Evolutionary conservation across 1,284 basidiomycete genomes (phyloP), one percentile per base, ranked within the genome.

Genomic region (Pseudozyma hubeiensis): DNA sequence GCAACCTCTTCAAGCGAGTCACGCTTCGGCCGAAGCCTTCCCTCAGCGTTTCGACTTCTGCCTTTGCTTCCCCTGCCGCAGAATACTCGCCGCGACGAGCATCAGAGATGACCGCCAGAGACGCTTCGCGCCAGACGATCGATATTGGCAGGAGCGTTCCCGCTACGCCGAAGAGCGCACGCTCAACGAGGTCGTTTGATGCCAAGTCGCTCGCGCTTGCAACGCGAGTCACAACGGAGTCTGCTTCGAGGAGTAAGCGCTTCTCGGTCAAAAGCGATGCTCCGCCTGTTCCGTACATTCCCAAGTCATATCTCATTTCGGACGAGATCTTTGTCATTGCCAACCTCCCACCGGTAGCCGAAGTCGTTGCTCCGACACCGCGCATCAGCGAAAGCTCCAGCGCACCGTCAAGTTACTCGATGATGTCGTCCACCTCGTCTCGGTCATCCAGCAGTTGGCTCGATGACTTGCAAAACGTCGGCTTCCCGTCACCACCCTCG

Each of bases 261-360:
- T 7, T 37, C 16, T 34, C 53, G 4, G 4, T 24, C 16, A 50
- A 31, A 24, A 24, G 43, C 17, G 45, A 44, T 8, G 58, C 17
- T 4, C 64, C 53, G 4, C 59, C 64, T 7, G 64, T 62, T 7
- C 58, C 58, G 2, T 16, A 47, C 24, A 33, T 67, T 7, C 65
- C 56, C 10, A 60, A 64, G 34, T 14, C 39, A 3, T 56, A 51
- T 17, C 16, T 64, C 14, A 53, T 69, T 16, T 64, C 57, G 10
- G 53, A 69, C 37, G 57, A 64, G 45, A 53, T 69, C 13, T 69
- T 64, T 35, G 46, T 69, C 17, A 64, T 69, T 14, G 48, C 56
- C 16, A 30, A 29, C 11, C 47, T 50, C 1, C 34, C 57, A 5
- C 39, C 43, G 39, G 10, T 34, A 0, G 6, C 30, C 6, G 24